Evolutionary conservation across 306 rosid species (phyloP).

Genomic region (Citrullus amarus): DNA sequence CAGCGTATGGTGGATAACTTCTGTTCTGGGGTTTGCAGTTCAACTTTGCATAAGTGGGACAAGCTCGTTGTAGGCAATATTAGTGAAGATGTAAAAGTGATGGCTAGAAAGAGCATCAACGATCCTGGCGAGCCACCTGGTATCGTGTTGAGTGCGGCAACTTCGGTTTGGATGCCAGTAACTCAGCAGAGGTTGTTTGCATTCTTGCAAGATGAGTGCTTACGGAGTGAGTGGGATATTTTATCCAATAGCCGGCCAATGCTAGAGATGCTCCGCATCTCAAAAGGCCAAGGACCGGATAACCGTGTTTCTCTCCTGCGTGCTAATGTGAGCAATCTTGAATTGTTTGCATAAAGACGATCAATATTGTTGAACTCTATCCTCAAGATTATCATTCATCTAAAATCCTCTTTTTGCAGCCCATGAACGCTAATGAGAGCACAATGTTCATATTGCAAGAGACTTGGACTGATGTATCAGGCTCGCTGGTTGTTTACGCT

Average conservation of each 20-base stretch:
- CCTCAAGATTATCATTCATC: neutral
- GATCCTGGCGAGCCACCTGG: conserved; percentile 53
- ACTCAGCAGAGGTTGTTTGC: conserved; percentile 43
- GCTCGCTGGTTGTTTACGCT: conserved; percentile 62
- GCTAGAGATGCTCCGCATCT: conserved; percentile 45
- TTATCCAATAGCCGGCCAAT: conserved; percentile 35
- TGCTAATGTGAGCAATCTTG: conserved; percentile 35
- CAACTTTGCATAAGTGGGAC: conserved; percentile 48
- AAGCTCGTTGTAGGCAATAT: conserved; percentile 26
- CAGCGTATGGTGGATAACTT: conserved; percentile 66
- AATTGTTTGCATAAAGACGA: neutral
- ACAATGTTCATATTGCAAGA: conserved; percentile 60
- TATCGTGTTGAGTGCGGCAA: conserved; percentile 60
- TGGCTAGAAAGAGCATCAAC: conserved; percentile 37
- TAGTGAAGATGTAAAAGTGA: conserved; percentile 42
- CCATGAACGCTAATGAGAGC: conserved; percentile 25
- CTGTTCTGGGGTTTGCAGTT: conserved; percentile 55
- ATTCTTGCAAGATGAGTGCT: conserved; percentile 38
- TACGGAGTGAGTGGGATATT: conserved; percentile 65
- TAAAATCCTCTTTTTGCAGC: conserved; percentile 21
- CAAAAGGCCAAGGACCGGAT: conserved; percentile 43
- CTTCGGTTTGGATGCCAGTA: conserved; percentile 67
- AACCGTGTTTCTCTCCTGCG: conserved; percentile 62
- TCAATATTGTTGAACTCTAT: neutral
- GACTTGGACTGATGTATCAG: conserved; percentile 51